These are phyloP conservation scores for Nothopassalora personata DNA, from an alignment of 2,329 filamentous ascomycete genomes.

Conservation along the genomic window DNA sequence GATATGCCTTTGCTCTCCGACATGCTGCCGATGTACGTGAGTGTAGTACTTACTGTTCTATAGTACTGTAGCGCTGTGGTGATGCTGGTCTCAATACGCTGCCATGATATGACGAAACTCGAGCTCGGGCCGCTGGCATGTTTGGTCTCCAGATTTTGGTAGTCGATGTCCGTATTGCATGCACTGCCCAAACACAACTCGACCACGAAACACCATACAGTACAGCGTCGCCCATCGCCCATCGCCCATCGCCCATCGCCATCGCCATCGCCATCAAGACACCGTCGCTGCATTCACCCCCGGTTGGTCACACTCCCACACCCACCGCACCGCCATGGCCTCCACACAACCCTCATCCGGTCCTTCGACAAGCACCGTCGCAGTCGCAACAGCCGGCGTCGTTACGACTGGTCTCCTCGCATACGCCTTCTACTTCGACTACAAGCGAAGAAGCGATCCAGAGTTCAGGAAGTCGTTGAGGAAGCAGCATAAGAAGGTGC, in stretches of 20 bases:
- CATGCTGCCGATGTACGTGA: slow-evolving; percentile 15
- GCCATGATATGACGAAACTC: background rate
- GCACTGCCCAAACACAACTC: background rate
- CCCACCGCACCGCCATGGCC: slow-evolving; percentile 27
- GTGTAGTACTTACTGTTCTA: background rate
- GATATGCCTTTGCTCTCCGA: slow-evolving; percentile 55
- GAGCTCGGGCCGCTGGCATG: background rate
- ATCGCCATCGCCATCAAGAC: background rate
- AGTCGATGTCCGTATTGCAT: background rate
- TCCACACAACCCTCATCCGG: slow-evolving; percentile 30
- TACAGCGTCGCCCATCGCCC: background rate
- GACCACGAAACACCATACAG: background rate
- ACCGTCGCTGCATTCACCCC: background rate
- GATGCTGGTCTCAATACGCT: background rate
- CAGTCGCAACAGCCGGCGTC: slow-evolving; percentile 54
- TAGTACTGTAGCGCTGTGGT: background rate
- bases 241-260: background rate
- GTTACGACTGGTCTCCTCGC: slow-evolving; percentile 55
- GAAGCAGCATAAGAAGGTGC: slow-evolving; percentile 68
- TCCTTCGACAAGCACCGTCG: slow-evolving; percentile 54
- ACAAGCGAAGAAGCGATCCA: slow-evolving; percentile 58
- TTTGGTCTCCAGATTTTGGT: background rate
- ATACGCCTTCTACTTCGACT: slow-evolving; percentile 63
- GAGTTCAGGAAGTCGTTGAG: slow-evolving; percentile 61
- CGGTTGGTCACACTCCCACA: background rate